These are phyloP conservation scores for Fusarium sp. DNA, from an alignment of 2,329 filamentous ascomycete genomes.

Conservation along the genomic window DNA sequence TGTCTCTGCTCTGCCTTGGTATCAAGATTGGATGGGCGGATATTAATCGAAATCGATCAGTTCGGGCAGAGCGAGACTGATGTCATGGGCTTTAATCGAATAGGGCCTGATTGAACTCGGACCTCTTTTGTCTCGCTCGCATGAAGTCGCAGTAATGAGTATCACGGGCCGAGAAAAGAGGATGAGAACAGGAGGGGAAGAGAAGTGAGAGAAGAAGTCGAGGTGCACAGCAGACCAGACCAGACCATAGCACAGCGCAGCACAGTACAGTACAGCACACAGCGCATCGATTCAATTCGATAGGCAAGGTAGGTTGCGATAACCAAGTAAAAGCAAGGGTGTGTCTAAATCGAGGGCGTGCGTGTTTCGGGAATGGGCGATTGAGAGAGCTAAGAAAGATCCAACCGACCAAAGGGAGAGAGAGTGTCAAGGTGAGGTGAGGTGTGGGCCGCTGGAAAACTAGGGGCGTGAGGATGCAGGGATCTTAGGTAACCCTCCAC, in stretches of 20 bases:
- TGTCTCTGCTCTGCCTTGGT: conserved; percentile 22
- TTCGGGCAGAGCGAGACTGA: conserved; percentile 25
- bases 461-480: conserved; percentile 24
- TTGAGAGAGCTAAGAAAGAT: conserved; percentile 17
- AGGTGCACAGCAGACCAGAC: not conserved
- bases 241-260: not conserved
- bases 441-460: conserved; percentile 12
- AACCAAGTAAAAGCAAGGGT: conserved; percentile 4
- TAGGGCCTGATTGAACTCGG: not conserved
- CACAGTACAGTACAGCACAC: not conserved
- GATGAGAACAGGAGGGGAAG: conserved; percentile 10
- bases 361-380: conserved; percentile 32
- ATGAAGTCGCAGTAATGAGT: not conserved
- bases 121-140: not conserved
- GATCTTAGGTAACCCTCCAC: conserved; percentile 1
- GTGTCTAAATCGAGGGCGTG: conserved; percentile 16
- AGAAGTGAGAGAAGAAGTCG: not conserved
- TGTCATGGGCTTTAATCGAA: conserved; percentile 4
- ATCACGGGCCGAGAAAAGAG: not conserved
- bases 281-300: not conserved
- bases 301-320: conserved; percentile 10
- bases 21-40: conserved; percentile 15
- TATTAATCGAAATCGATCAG: conserved; percentile 8
- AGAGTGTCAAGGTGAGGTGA: conserved; percentile 7
- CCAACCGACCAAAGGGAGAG: conserved; percentile 34